A percentile compares a stretch with the other conserved stretches of the same genome.
phyloP scores from a whole-genome alignment of 257 asterid genomes.

The Anisodus acutangulus region DNA sequence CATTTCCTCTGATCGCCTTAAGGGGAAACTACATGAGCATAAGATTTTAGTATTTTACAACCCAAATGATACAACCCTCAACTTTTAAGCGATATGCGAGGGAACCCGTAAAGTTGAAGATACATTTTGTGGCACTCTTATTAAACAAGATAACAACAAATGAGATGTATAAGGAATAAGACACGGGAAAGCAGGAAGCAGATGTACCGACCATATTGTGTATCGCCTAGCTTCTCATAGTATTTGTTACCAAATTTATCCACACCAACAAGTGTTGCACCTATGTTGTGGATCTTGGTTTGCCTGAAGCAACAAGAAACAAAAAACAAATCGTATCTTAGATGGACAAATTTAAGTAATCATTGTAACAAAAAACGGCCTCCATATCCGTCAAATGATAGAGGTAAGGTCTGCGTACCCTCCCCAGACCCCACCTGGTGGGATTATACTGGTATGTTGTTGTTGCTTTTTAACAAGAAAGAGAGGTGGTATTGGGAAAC shows the following conservation, averaged over 20 bases:
- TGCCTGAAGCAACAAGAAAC: slow-evolving; percentile 55
- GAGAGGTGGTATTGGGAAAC: neutral
- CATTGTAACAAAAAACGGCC: no score
- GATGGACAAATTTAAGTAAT: slow-evolving; percentile 22
- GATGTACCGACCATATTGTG: slow-evolving; percentile 73
- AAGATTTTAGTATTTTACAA: neutral
- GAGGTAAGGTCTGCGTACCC: no score
- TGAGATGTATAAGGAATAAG: slow-evolving; percentile 20
- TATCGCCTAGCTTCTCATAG: slow-evolving; percentile 82
- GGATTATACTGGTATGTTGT: no score
- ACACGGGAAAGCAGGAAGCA: slow-evolving; percentile 16
- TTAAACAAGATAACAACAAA: slow-evolving; percentile 15
- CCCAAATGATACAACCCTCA: slow-evolving; percentile 19
- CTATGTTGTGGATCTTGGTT: slow-evolving; percentile 92
- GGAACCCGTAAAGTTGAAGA: neutral
- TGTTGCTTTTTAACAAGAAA: neutral
- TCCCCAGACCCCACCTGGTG: no score
- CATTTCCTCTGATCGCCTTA: neutral
- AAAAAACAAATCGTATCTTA: neutral
- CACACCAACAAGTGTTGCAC: slow-evolving; percentile 84
- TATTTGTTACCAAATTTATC: slow-evolving; percentile 97
- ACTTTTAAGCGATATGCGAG: neutral
- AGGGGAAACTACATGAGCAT: slow-evolving; percentile 8
- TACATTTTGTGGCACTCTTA: neutral
- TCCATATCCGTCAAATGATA: no score